Evolutionary conservation across 1,284 basidiomycete species (phyloP).

Genomic region (Ganoderma lingzhi): DNA sequence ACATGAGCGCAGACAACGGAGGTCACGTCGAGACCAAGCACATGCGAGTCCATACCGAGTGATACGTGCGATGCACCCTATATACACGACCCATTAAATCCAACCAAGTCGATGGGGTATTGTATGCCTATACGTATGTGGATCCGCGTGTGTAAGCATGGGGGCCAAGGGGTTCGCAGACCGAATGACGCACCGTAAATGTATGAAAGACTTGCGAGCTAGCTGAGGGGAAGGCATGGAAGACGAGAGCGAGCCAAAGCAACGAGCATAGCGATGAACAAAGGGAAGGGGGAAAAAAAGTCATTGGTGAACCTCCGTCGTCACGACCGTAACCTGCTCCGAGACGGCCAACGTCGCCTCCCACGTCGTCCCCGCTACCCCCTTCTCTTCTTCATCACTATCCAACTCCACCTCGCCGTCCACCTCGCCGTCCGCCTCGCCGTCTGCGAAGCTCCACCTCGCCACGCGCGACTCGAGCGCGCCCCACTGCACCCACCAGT

Average conservation of each 20-base stretch:
- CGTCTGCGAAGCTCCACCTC: not conserved
- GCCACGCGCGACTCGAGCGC: constrained; percentile 1
- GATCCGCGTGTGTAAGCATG: not conserved
- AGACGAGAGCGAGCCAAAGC: not conserved
- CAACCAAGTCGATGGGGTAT: not conserved
- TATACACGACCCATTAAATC: not conserved
- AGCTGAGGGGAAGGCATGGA: not conserved
- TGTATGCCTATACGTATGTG: not conserved
- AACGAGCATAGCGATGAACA: not conserved
- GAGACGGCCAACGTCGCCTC: not conserved
- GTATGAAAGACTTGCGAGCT: not conserved
- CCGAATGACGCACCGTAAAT: not conserved
- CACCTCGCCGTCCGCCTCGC: too few species aligned
- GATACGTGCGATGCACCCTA: not conserved
- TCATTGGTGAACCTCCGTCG: not conserved
- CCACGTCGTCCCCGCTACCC: not conserved
- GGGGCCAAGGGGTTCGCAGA: not conserved
- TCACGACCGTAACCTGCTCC: constrained; percentile 2
- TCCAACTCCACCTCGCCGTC: not conserved
- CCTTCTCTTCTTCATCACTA: not conserved
- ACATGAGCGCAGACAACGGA: not conserved
- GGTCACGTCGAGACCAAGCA: not conserved
- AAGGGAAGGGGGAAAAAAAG: not conserved
- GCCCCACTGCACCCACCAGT: constrained; percentile 50
- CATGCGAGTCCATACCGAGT: not conserved